These are phyloP conservation scores for Colletotrichum theobromicola DNA, from an alignment of 2,329 filamentous ascomycete genomes.

Conservation along the genomic window DNA sequence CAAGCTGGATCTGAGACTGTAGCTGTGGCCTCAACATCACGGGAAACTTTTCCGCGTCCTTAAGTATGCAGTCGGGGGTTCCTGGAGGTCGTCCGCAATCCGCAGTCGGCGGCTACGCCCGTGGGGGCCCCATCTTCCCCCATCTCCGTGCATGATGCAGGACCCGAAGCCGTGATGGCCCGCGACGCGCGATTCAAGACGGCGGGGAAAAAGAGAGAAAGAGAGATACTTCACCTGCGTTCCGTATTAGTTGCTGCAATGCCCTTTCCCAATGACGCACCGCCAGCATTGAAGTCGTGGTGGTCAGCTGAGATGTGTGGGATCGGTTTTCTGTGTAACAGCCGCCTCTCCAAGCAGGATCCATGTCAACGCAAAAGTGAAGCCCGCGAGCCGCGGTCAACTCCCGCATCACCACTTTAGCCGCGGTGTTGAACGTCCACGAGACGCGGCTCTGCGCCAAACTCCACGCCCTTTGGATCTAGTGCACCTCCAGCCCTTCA, in stretches of 20 bases:
- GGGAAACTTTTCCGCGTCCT: neutral
- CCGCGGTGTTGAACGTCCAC: neutral
- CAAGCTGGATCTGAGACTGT: neutral
- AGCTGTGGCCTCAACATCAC: neutral
- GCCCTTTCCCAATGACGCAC: neutral
- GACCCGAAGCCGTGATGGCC: neutral
- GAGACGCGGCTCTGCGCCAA: neutral
- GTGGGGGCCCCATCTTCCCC: neutral
- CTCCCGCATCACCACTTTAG: neutral
- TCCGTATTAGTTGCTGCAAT: neutral
- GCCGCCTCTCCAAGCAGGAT: neutral
- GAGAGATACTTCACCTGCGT: neutral
- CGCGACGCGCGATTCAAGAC: neutral
- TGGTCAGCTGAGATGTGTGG: neutral
- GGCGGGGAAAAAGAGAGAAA: neutral
- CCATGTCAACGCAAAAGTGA: neutral
- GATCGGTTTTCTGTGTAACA: neutral
- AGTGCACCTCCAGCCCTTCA: neutral
- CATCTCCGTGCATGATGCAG: neutral
- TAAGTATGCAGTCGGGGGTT: conserved; percentile 2
- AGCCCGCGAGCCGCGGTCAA: neutral
- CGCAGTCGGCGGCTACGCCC: neutral
- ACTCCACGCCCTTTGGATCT: neutral
- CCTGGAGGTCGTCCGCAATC: neutral
- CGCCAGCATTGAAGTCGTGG: neutral